Evolutionary conservation across 2,329 filamentous ascomycete species (phyloP).

Genomic region (Botryotinia convoluta): DNA sequence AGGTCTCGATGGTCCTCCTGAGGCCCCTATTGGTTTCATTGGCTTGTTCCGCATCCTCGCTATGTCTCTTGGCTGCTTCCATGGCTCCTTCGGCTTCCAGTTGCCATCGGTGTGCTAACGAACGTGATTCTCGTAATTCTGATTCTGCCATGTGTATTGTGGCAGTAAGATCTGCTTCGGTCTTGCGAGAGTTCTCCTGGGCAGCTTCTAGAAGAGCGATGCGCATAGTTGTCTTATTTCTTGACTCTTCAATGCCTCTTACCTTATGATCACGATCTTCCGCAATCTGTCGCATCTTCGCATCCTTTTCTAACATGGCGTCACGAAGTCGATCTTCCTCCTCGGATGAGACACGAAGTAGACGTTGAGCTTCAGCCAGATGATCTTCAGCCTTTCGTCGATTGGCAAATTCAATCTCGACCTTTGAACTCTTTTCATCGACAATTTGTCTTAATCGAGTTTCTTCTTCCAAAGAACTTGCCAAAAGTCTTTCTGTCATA

Average conservation of each 20-base stretch:
- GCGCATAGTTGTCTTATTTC: slow-evolving; percentile 56
- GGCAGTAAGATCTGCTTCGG: slow-evolving; percentile 54
- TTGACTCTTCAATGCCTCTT: slow-evolving; percentile 55
- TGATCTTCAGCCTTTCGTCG: slow-evolving; percentile 70
- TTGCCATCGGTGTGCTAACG: slow-evolving; percentile 60
- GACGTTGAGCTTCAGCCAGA: slow-evolving; percentile 67
- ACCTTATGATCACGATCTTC: slow-evolving; percentile 70
- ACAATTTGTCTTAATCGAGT: slow-evolving; percentile 61
- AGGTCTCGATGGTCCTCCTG: slow-evolving; percentile 67
- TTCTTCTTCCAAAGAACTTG: slow-evolving; percentile 66
- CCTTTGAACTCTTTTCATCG: slow-evolving; percentile 56
- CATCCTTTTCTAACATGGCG: slow-evolving; percentile 65
- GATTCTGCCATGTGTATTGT: slow-evolving; percentile 52
- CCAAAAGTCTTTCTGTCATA: slow-evolving; percentile 48
- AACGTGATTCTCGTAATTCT: slow-evolving; percentile 54
- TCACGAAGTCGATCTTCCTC: slow-evolving; percentile 68
- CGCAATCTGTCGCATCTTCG: slow-evolving; percentile 62
- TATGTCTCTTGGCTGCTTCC: slow-evolving; percentile 64
- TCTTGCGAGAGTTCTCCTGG: slow-evolving; percentile 56
- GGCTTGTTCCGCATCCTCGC: slow-evolving; percentile 54
- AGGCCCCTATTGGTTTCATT: slow-evolving; percentile 68
- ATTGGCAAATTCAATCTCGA: slow-evolving; percentile 60
- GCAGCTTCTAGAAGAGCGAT: slow-evolving; percentile 66
- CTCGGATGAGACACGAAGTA: slow-evolving; percentile 67
- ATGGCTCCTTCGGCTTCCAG: slow-evolving; percentile 59